Conservation (phyloP, 148 eudicot genomes). For the Polygonum aviculare region DNA sequence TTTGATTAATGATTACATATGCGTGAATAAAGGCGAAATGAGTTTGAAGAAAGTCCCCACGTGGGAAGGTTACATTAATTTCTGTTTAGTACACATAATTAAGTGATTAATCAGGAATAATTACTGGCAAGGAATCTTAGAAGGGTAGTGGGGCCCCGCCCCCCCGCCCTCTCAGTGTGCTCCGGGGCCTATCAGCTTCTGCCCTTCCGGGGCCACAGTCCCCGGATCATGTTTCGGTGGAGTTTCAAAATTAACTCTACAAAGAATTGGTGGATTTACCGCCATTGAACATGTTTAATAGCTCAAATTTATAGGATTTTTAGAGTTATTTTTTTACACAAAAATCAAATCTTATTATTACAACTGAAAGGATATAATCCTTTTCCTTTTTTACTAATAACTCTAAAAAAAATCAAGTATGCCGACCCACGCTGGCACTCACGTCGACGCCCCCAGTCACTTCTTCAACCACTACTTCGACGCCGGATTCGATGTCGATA, state of each 20-base stretch:
- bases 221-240: no score
- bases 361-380: no score
- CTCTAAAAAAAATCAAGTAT: no score
- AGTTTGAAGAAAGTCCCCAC: neutral
- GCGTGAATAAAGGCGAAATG: neutral
- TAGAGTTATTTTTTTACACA: no score
- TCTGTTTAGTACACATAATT: neutral
- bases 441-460: slow-evolving; percentile 73
- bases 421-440: slow-evolving; percentile 64
- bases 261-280: no score
- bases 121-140: neutral
- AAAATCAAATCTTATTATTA: no score
- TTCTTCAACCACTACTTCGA: slow-evolving; percentile 56
- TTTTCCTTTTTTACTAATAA: no score
- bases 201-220: neutral
- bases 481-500: slow-evolving; percentile 65
- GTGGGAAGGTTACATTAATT: slow-evolving; percentile 4
- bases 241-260: no score
- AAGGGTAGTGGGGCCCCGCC: neutral
- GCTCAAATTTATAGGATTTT: no score
- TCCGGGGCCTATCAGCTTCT: neutral
- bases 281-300: no score
- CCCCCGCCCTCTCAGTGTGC: neutral
- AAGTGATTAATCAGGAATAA: neutral
- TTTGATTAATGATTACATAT: neutral